Evolutionary conservation across 2,329 filamentous ascomycete genomes (phyloP).

Genomic region (Lecanosticta acicola): DNA sequence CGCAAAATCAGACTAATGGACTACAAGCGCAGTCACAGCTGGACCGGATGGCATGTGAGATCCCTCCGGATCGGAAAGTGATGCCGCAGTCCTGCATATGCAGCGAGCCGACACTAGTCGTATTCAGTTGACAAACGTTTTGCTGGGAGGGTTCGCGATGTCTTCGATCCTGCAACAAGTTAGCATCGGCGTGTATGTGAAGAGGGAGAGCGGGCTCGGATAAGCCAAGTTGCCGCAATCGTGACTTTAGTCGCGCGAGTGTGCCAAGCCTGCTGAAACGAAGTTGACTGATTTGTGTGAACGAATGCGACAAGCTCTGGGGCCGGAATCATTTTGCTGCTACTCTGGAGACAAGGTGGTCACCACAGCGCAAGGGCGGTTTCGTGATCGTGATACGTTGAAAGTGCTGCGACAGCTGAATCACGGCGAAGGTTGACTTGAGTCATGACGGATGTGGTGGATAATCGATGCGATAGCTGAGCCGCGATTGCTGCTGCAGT

Average conservation of each 20-base stretch:
- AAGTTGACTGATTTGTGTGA: not conserved
- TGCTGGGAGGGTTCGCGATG: too few species aligned
- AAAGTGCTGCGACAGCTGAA: not conserved
- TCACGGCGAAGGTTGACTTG: constrained; percentile 1
- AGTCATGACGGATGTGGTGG: constrained; percentile 3
- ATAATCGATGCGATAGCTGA: not conserved
- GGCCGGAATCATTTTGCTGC: not conserved
- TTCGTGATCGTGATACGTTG: not conserved
- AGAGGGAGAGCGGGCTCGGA: not conserved
- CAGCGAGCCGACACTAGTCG: too few species aligned
- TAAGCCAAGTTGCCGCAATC: not conserved
- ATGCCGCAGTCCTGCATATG: too few species aligned
- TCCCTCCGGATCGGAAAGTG: too few species aligned
- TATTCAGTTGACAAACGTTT: too few species aligned
- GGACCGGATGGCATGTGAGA: too few species aligned
- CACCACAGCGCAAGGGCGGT: not conserved
- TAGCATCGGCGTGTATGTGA: not conserved
- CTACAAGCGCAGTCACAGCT: too few species aligned
- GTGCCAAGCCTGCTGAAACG: not conserved
- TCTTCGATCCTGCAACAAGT: too few species aligned
- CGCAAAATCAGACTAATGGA: too few species aligned
- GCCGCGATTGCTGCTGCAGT: constrained; percentile 2
- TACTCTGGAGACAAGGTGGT: not conserved
- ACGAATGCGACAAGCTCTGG: not conserved
- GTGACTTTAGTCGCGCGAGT: not conserved